Percentiles rank a stretch among this genome's conserved stretches.
phyloP scores from a whole-genome alignment of 192 early-diverging fungal species.

The Endogone sp. region DNA sequence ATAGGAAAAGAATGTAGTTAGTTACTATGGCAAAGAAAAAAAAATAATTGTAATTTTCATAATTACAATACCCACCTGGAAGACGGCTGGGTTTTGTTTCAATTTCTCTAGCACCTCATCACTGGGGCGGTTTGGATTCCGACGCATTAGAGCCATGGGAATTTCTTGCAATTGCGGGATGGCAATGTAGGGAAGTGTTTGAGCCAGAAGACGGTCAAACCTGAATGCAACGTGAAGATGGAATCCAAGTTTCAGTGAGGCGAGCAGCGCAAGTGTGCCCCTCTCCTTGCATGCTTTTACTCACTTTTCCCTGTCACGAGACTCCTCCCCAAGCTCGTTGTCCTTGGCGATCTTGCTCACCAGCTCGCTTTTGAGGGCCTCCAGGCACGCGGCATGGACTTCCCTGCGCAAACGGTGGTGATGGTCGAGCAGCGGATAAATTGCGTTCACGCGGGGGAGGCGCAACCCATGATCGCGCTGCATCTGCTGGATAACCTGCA shows the following conservation, averaged over 20 bases:
- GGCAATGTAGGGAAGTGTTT: constrained; percentile 45
- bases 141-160: constrained; percentile 44
- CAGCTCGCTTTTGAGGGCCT: constrained; percentile 38
- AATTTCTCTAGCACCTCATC: constrained; percentile 21
- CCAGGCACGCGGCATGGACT: constrained; percentile 43
- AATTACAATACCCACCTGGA: constrained; percentile 18
- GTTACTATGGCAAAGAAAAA: too few relatives aligned
- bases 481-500: constrained; percentile 22
- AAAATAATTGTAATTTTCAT: too few relatives aligned
- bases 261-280: too few relatives aligned
- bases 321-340: constrained; percentile 1
- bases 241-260: too few relatives aligned
- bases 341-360: constrained; percentile 30
- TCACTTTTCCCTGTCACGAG: not conserved
- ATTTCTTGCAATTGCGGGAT: constrained; percentile 43
- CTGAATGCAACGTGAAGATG: constrained; percentile 19
- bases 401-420: constrained; percentile 40
- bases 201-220: constrained; percentile 33
- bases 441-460: constrained; percentile 35
- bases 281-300: too few relatives aligned
- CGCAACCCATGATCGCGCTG: constrained; percentile 25
- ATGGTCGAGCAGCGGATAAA: constrained; percentile 47
- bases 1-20: too few relatives aligned
- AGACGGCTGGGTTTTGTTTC: constrained; percentile 20
- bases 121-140: constrained; percentile 35